Conservation (phyloP, 2,329 filamentous ascomycete species). For the Neurospora sp. region DNA sequence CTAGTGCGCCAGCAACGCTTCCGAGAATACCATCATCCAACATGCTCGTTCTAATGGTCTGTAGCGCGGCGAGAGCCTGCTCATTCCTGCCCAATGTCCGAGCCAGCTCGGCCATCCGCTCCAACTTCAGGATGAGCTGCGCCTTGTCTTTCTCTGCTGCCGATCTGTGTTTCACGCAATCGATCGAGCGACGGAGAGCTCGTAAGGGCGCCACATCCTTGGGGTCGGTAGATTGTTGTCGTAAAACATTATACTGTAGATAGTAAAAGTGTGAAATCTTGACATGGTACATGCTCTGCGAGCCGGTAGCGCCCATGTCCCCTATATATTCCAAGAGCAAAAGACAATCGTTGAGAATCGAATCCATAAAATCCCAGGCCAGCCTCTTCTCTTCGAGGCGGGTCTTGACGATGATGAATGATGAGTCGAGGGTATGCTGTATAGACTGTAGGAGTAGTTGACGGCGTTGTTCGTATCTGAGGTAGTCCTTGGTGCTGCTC, state of each 20-base stretch:
- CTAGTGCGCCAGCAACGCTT: constrained; percentile 40
- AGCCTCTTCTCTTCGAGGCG: constrained; percentile 37
- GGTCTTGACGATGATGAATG: constrained; percentile 45
- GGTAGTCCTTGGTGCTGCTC: constrained; percentile 43
- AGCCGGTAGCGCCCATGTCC: constrained; percentile 23
- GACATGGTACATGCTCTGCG: constrained; percentile 39
- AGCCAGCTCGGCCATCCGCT: constrained; percentile 54
- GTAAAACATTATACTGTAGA: constrained; percentile 44
- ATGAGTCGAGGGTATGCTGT: constrained; percentile 49
- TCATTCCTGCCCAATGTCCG: constrained; percentile 40
- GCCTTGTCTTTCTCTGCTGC: constrained; percentile 47
- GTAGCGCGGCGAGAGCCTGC: constrained; percentile 48
- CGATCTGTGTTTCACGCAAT: constrained; percentile 46
- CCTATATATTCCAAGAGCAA: constrained; percentile 43
- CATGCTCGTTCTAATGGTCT: constrained; percentile 51
- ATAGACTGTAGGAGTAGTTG: constrained; percentile 41
- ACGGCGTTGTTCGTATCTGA: constrained; percentile 52
- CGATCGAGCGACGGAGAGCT: constrained; percentile 53
- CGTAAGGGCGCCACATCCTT: constrained; percentile 38
- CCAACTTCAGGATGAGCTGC: constrained; percentile 53
- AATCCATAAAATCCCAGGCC: constrained; percentile 46
- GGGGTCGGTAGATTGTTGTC: constrained; percentile 31
- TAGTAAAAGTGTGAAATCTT: constrained; percentile 67
- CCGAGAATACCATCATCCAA: constrained; percentile 47
- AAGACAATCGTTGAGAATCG: constrained; percentile 45